A percentile compares a stretch with the other conserved stretches of the same genome.
Conservation (phyloP, 2,329 filamentous ascomycete genomes). For the Coniochaeta hoffmannii region DNA sequence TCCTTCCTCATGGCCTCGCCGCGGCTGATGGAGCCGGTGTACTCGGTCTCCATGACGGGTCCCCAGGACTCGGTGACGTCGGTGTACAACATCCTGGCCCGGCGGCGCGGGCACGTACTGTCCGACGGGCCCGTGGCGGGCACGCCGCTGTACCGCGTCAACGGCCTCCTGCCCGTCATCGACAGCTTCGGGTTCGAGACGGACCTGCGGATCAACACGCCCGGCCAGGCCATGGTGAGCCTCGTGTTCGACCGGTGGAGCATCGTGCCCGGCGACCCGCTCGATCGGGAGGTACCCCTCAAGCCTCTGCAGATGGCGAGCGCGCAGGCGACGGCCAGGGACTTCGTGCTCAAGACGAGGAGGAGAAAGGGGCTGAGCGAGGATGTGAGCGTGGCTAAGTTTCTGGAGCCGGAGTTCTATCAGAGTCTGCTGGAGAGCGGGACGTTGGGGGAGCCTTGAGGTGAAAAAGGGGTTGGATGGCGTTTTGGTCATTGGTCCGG, state of each 20-base stretch:
- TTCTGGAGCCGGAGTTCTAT: constrained; percentile 91
- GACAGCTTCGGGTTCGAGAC: constrained; percentile 98
- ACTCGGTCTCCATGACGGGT: constrained; percentile 86
- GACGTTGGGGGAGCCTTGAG: constrained; percentile 55
- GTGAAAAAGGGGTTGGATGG: not conserved
- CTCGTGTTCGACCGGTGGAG: constrained; percentile 95
- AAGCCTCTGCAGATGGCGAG: constrained; percentile 80
- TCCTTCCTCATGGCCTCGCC: constrained; percentile 97
- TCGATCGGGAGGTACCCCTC: constrained; percentile 78
- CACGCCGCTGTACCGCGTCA: constrained; percentile 87
- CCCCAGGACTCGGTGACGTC: constrained; percentile 82
- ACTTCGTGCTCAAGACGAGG: constrained; percentile 95
- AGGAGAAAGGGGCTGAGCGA: constrained; percentile 89
- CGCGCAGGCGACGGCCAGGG: constrained; percentile 82
- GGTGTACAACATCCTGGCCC: constrained; percentile 85
- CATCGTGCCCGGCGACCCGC: constrained; percentile 89
- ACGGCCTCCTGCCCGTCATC: constrained; percentile 88
- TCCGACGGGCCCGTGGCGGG: constrained; percentile 92
- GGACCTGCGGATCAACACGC: constrained; percentile 89
- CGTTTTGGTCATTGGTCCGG: no score
- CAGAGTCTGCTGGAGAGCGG: constrained; percentile 82
- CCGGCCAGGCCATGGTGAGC: constrained; percentile 83
- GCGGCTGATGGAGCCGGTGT: constrained; percentile 93
- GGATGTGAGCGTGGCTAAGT: constrained; percentile 93
- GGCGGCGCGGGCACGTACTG: constrained; percentile 84